Base-by-base conservation (phyloP, 768 basidiomycete genomes). In the Bullera alba region DNA sequence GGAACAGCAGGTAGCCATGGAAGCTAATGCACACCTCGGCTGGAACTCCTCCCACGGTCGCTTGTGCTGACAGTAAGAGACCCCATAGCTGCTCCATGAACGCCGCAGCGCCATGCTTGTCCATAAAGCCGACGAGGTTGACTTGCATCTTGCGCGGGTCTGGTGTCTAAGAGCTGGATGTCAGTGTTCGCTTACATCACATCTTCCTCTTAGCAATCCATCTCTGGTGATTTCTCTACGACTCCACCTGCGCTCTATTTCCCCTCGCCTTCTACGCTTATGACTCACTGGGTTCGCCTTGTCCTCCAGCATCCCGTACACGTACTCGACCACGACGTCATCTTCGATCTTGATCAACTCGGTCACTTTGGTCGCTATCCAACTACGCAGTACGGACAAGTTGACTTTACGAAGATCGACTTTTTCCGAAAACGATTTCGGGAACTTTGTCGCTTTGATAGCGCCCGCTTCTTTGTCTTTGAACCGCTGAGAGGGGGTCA, bases 331-430 rank as follows among this genome's bases (percentile, higher is more conserved):
- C 35, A 97, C 84, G 36, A 99, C 84, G 69, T 99, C 95, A 72
- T 99, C 95, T 64, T 99, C 95, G 30, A 97, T 82, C 2, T 92
- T 89, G 36, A 91, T 81, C 19, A 95, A 79, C 51, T 91, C 87
- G 2, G 85, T 80, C 50, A 95, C 84, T 27, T 67, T 68, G 73
- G 87, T 86, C 14, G 87, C 86, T 53, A 96, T 83, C 95, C 95
- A 99, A 2, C 90, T 88, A 52, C 87, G 79, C 67, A 99, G 86
- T 60, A 97, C 90, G 16, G 80, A 77, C 54, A 96, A 63, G 71
- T 96, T 95, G 54, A 97, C 90, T 78, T 96, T 92, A 29, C 87
- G 81, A 81, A 92, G 85, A 70, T 96, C 92, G 38, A 95, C 90
- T 80, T 92, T 95, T 76, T 85, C 84, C 43, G 87, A 83, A 62